phyloP scores from a whole-genome alignment of 352 stramenopile genomes.

The Phytophthora colocasiae region DNA sequence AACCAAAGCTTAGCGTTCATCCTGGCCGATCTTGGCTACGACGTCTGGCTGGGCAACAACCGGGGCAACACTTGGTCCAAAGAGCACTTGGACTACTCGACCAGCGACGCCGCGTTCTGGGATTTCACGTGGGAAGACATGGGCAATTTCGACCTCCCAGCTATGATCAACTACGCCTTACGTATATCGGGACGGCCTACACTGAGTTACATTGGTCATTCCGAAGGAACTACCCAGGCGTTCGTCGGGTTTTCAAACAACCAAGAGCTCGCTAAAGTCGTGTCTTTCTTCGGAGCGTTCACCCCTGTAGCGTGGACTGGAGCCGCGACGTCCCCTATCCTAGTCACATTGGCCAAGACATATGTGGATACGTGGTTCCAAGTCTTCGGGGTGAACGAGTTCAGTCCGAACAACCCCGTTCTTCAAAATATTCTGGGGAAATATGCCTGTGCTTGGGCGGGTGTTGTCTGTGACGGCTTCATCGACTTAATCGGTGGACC shows the following conservation, averaged over 20 bases:
- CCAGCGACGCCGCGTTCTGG: constrained; percentile 48
- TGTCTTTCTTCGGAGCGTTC: constrained; percentile 61
- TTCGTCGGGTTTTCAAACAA: constrained; percentile 58
- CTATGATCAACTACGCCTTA: constrained; percentile 54
- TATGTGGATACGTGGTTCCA: constrained; percentile 51
- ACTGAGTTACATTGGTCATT: constrained; percentile 51
- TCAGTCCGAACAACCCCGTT: constrained; percentile 38
- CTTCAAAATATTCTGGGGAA: constrained; percentile 47
- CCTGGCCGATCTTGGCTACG: constrained; percentile 56
- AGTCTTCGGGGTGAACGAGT: constrained; percentile 44
- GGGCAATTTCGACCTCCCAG: constrained; percentile 54
- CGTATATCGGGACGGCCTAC: constrained; percentile 32
- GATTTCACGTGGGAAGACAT: constrained; percentile 67
- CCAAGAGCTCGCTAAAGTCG: constrained; percentile 56
- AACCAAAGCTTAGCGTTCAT: constrained; percentile 58
- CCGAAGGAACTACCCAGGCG: constrained; percentile 57
- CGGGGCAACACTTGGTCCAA: constrained; percentile 60
- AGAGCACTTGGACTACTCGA: constrained; percentile 48
- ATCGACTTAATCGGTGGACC: constrained; percentile 56
- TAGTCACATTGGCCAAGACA: constrained; percentile 40
- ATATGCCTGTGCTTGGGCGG: constrained; percentile 47
- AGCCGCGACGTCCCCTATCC: constrained; percentile 32
- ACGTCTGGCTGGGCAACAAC: constrained; percentile 76
- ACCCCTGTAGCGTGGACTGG: constrained; percentile 51
- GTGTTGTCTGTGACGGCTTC: constrained; percentile 48